These are phyloP conservation scores for Elaeis guineensis DNA, from an alignment of 176 grass and related monocot genomes.

Conservation along the genomic window DNA sequence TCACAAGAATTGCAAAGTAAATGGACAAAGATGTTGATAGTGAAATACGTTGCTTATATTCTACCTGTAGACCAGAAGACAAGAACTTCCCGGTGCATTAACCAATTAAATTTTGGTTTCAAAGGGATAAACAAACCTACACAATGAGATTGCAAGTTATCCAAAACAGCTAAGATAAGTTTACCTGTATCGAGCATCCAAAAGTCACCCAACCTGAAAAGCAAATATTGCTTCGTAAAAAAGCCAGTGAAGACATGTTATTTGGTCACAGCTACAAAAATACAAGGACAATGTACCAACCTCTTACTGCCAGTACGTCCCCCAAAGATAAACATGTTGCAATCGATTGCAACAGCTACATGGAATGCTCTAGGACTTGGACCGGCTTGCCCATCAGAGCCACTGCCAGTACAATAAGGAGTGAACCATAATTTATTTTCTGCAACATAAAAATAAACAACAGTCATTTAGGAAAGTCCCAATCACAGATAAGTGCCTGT, in stretches of 20 bases:
- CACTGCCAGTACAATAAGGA: slow-evolving; percentile 66
- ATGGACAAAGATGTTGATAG: too few relatives aligned
- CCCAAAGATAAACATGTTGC: slow-evolving; percentile 75
- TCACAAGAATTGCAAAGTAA: too few relatives aligned
- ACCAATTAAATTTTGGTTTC: too few relatives aligned
- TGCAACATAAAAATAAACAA: slow-evolving; percentile 20
- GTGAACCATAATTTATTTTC: slow-evolving; percentile 89
- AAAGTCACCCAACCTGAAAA: slow-evolving; percentile 72
- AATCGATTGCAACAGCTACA: slow-evolving; percentile 59
- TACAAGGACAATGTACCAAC: slow-evolving; percentile 16
- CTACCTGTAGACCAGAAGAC: too few relatives aligned
- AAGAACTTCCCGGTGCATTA: too few relatives aligned
- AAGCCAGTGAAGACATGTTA: too few relatives aligned
- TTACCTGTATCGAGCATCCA: slow-evolving; percentile 97
- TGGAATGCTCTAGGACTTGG: slow-evolving; percentile 85
- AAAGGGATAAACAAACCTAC: too few relatives aligned
- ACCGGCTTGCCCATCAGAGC: slow-evolving; percentile 48
- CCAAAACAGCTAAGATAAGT: background rate
- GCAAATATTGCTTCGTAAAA: slow-evolving; percentile 1
- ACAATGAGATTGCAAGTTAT: too few relatives aligned
- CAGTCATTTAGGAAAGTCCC: background rate
- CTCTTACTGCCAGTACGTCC: slow-evolving; percentile 76
- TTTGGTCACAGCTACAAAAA: background rate
- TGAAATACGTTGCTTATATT: too few relatives aligned
- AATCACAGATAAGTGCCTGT: background rate